A percentile compares a stretch with the other conserved stretches of the same genome.
Conservation (phyloP, 2,329 filamentous ascomycete species). For the Trichoderma gracile region DNA sequence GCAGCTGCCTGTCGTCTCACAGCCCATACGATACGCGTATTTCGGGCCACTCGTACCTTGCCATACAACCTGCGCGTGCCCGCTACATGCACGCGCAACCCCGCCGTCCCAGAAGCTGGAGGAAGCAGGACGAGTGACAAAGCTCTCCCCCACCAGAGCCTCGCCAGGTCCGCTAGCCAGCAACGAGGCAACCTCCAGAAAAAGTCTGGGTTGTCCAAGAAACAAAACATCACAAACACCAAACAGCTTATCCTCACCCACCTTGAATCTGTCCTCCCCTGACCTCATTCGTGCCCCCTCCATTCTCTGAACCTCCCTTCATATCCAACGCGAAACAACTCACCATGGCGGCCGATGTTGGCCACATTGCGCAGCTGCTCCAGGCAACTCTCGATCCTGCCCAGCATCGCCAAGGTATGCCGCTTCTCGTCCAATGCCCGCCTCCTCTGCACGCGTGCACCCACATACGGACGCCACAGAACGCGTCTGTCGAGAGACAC, state of each 20-base stretch:
- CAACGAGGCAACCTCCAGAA: conserved; percentile 24
- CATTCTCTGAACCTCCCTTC: not conserved
- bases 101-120: not conserved
- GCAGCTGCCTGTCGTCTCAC: too few relatives aligned
- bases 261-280: not conserved
- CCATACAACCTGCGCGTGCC: not conserved
- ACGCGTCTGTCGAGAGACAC: conserved; percentile 26
- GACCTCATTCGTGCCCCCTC: not conserved
- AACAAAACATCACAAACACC: conserved; percentile 26
- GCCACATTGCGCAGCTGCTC: conserved; percentile 75
- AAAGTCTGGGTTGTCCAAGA: conserved; percentile 14
- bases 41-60: too few relatives aligned
- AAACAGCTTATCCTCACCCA: not conserved
- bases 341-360: conserved; percentile 59
- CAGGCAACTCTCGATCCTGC: conserved; percentile 86
- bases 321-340: conserved; percentile 26
- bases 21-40: too few relatives aligned
- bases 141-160: conserved; percentile 25
- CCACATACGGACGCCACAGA: not conserved
- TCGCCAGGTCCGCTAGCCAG: conserved; percentile 15
- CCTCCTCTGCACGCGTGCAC: not conserved
- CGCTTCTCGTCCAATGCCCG: conserved; percentile 35
- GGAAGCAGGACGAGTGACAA: not conserved
- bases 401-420: conserved; percentile 83
- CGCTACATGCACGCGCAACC: not conserved